Base-by-base conservation (phyloP, 768 basidiomycete species). In the Lactarius hatsudake region DNA sequence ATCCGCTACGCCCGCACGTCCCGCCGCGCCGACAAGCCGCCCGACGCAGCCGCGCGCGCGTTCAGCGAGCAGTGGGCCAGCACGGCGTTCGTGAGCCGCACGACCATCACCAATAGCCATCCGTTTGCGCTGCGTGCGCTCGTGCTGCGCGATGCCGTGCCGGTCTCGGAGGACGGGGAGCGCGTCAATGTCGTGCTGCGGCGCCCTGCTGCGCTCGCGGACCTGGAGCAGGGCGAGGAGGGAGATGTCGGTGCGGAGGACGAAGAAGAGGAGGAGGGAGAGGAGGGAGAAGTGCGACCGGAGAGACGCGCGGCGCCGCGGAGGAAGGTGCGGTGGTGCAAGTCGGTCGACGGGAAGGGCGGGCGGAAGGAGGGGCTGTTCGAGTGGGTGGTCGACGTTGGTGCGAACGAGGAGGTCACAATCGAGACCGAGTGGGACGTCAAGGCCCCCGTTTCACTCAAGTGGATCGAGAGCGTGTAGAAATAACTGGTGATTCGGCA, bases 341-440 rank as follows among this genome's bases (percentile, higher is more conserved):
- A 77, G 55, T 67, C 74, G 8, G 77, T 76, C 1, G 79, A 82
- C 71, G 80, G 79, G 62, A 81, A 81, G 65, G 80, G 80, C 4
- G 84, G 82, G 1, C 80, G 82, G 75, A 83, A 83, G 75, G 82
- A 86, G 55, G 87, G 87, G 2, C 78, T 78, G 65, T 83, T 83
- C 71, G 84, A 86, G 73, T 88, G 86, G 85, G 76, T 75, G 64
- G 78, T 80, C 74, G 78, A 74, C 30, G 74, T 86, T 36, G 79
- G 75, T 8, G 78, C 77, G 18, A 82, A 81, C 17, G 77, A 76
- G 63, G 80, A 79, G 70, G 74, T 83, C 20, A 74, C 73, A 13
- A 70, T 87, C 20, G 78, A 81, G 61, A 78, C 83, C 1, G 76
- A 81, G 66, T 87, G 84, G 82, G 86, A 86, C 65, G 77, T 85